A percentile compares a stretch with the other conserved stretches of the same genome.
Evolutionary conservation across 1,139 yeast genomes (phyloP).

Genomic region (Saccharomyces pastorianus): DNA sequence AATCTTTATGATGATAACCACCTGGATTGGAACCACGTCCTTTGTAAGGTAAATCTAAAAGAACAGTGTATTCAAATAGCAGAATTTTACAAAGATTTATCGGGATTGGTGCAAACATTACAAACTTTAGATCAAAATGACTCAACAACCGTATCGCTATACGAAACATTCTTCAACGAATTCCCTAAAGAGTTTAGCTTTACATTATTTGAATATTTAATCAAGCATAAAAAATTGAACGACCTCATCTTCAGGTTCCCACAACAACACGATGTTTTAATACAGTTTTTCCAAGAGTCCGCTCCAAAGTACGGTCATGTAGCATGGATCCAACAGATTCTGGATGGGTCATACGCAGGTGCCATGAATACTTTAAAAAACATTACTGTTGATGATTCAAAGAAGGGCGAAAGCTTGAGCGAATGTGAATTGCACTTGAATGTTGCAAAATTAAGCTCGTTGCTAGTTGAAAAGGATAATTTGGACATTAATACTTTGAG

Average conservation of each 20-base stretch:
- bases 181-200: slow-evolving; percentile 67
- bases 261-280: slow-evolving; percentile 43
- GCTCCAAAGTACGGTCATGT: slow-evolving; percentile 45
- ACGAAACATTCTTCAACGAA: slow-evolving; percentile 48
- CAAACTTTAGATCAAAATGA: slow-evolving; percentile 43
- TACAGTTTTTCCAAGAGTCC: slow-evolving; percentile 43
- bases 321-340: slow-evolving; percentile 67
- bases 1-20: slow-evolving; percentile 26
- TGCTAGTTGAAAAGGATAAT: slow-evolving; percentile 25
- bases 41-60: slow-evolving; percentile 42
- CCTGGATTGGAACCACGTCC: slow-evolving; percentile 45
- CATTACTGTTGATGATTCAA: slow-evolving; percentile 32
- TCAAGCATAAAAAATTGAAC: slow-evolving; percentile 46
- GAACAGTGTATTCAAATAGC: slow-evolving; percentile 55
- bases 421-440: slow-evolving; percentile 55
- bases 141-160: slow-evolving; percentile 32
- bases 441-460: slow-evolving; percentile 53
- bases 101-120: slow-evolving; percentile 56
- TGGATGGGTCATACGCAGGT: slow-evolving; percentile 40
- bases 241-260: slow-evolving; percentile 51
- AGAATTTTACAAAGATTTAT: slow-evolving; percentile 58
- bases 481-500: slow-evolving; percentile 22
- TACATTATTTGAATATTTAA: slow-evolving; percentile 53
- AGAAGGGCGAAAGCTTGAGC: slow-evolving; percentile 38
- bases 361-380: slow-evolving; percentile 46